Conservation (phyloP, 495 filamentous ascomycete species). For the Penicillium chermesinum region DNA sequence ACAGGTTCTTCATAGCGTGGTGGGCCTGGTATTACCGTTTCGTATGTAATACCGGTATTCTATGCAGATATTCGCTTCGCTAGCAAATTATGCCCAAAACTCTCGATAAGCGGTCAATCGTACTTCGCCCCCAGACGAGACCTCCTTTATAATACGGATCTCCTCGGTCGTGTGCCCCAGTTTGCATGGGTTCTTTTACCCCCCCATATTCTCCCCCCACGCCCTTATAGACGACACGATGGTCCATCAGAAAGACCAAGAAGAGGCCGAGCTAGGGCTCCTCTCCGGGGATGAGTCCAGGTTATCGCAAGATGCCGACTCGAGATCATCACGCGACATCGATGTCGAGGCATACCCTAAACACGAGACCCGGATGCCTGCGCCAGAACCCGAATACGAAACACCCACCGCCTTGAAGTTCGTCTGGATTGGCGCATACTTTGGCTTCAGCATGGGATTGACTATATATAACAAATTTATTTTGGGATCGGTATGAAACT, state of each 20-base stretch:
- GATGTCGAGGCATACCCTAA: constrained; percentile 13
- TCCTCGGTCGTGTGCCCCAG: background rate
- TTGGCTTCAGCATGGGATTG: constrained; percentile 15
- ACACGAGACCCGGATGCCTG: background rate
- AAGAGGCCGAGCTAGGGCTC: constrained; percentile 14
- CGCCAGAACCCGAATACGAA: constrained; percentile 11
- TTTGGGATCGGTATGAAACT: constrained; percentile 10
- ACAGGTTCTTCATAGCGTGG: too few species aligned
- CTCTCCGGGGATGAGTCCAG: constrained; percentile 9
- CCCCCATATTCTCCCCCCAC: background rate
- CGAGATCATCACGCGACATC: background rate
- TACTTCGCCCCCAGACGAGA: too few species aligned
- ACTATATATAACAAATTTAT: constrained; percentile 18
- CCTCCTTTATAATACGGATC: too few species aligned
- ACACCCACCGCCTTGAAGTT: constrained; percentile 13
- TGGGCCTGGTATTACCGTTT: too few species aligned
- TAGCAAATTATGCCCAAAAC: too few species aligned
- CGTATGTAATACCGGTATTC: too few species aligned
- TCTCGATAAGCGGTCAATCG: background rate
- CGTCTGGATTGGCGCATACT: constrained; percentile 14
- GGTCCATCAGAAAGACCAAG: constrained; percentile 2
- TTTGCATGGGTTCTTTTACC: background rate
- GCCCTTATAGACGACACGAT: background rate
- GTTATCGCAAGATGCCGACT: background rate
- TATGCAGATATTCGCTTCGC: too few species aligned